A percentile compares a stretch with the other conserved stretches of the same genome.
These are phyloP conservation scores for Collybia mongolica DNA, from an alignment of 768 basidiomycete genomes.

Conservation along the genomic window DNA sequence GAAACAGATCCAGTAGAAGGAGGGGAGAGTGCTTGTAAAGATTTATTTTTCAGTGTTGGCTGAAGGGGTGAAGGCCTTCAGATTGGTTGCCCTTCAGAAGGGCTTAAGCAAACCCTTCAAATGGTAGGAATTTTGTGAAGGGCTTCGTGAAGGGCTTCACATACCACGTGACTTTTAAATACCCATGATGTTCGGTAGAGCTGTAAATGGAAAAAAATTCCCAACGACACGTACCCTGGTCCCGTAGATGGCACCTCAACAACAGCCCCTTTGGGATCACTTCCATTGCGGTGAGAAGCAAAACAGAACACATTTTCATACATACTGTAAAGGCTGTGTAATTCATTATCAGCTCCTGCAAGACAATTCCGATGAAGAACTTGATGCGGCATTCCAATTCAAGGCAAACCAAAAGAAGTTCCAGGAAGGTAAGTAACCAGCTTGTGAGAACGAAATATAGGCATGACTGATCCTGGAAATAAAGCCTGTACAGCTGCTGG, in stretches of 20 bases:
- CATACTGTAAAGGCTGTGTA: neutral
- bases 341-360: neutral
- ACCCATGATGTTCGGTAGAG: neutral
- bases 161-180: neutral
- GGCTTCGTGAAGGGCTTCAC: neutral
- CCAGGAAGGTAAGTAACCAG: neutral
- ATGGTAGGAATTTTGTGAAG: neutral
- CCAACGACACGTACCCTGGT: neutral
- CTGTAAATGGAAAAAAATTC: neutral
- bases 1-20: no score
- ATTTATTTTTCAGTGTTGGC: slow-evolving; percentile 4
- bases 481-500: neutral
- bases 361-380: neutral
- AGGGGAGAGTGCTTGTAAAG: no score
- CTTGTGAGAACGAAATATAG: neutral
- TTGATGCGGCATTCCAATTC: neutral
- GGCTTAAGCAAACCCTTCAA: neutral
- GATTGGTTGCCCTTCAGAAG: neutral
- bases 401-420: neutral
- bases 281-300: neutral
- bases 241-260: neutral
- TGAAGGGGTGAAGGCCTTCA: neutral
- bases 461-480: neutral
- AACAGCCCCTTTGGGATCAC: neutral
- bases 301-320: slow-evolving; percentile 1